Conservation (phyloP, 2,329 filamentous ascomycete genomes). For the Fusarium sp. region DNA sequence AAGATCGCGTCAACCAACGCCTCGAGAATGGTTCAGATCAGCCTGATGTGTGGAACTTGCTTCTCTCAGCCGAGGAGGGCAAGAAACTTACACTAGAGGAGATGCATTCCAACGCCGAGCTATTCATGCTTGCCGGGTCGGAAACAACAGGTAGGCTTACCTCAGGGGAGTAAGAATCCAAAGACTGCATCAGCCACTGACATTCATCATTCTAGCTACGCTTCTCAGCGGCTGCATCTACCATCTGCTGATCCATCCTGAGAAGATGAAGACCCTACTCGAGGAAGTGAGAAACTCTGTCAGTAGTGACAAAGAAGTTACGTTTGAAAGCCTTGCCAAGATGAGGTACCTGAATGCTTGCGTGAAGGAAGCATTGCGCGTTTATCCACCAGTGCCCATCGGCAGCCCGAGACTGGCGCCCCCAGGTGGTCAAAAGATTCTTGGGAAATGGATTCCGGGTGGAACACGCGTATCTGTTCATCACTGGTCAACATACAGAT, state of each 20-base stretch:
- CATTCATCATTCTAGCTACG: too few relatives aligned
- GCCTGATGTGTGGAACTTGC: slow-evolving; percentile 23
- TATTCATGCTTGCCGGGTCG: slow-evolving; percentile 26
- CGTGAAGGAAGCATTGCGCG: background rate
- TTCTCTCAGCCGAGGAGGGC: slow-evolving; percentile 12
- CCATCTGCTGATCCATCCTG: background rate
- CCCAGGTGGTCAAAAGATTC: slow-evolving; percentile 2
- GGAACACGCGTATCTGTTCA: slow-evolving; percentile 6
- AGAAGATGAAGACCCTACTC: slow-evolving; percentile 3
- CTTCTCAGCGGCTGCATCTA: slow-evolving; percentile 8
- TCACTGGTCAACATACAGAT: slow-evolving; percentile 19
- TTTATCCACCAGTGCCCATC: slow-evolving; percentile 11
- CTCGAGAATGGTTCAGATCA: slow-evolving; percentile 16
- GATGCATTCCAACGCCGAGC: slow-evolving; percentile 21
- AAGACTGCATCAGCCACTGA: too few relatives aligned
- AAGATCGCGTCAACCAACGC: slow-evolving; percentile 6
- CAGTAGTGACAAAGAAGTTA: background rate
- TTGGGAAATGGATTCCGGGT: slow-evolving; percentile 10
- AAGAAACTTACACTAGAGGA: slow-evolving; percentile 17
- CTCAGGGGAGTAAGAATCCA: too few relatives aligned
- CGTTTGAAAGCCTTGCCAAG: background rate
- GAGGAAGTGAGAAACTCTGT: slow-evolving; percentile 3
- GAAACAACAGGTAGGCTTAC: slow-evolving; percentile 16
- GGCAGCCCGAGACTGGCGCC: slow-evolving; percentile 9
- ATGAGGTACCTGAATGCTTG: slow-evolving; percentile 16